Evolutionary conservation across 306 rosid species (phyloP).

Genomic region (Lathyrus tuberosus): DNA sequence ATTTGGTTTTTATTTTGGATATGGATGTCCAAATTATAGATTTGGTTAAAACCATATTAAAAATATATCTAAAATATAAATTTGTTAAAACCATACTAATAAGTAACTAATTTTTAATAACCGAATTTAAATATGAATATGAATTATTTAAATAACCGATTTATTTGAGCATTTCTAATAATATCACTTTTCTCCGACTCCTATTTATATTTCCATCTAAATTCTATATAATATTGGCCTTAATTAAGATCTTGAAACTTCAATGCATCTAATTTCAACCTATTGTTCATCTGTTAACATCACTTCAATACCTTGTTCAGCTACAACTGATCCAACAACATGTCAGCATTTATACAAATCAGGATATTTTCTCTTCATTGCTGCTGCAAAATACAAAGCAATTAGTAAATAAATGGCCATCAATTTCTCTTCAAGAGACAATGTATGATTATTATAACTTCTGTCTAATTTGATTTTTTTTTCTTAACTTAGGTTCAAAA

Average conservation of each 20-base stretch:
- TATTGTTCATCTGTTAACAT: not conserved
- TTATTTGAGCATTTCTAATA: no score
- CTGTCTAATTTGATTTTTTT: not conserved
- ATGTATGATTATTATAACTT: not conserved
- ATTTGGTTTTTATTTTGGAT: no score
- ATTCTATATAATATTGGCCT: not conserved
- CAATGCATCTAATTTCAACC: not conserved
- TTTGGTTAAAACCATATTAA: no score
- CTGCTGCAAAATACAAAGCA: not conserved
- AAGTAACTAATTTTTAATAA: no score
- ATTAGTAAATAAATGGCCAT: not conserved
- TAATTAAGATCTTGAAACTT: not conserved
- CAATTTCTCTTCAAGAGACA: not conserved
- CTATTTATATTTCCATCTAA: no score
- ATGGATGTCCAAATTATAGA: no score
- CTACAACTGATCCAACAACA: not conserved
- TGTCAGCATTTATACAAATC: not conserved
- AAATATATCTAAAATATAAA: no score
- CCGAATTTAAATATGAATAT: no score
- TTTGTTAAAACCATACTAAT: no score
- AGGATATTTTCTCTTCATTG: no score
- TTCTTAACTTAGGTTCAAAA: not conserved
- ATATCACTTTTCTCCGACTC: no score
- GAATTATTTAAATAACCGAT: no score
- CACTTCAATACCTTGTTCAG: not conserved